Evolutionary conservation across 2,329 filamentous ascomycete genomes (phyloP).

Genomic region (Colletotrichum tropicicola): DNA sequence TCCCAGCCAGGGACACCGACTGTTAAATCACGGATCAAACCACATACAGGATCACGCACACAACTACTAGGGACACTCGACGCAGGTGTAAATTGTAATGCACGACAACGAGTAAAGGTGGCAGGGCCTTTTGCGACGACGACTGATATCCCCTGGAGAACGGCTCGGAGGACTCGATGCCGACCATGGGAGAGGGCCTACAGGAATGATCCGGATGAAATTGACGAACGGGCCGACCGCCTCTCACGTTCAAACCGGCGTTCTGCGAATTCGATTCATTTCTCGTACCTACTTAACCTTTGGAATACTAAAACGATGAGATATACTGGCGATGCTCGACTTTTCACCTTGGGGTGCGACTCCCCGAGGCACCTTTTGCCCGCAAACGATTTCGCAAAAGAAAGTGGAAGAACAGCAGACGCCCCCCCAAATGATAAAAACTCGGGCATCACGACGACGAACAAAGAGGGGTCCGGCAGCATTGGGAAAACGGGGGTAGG

Average conservation of each 20-base stretch:
- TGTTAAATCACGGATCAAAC: constrained; percentile 2
- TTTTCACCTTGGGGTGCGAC: background rate
- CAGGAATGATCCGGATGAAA: too few species aligned
- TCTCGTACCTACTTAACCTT: constrained; percentile 18
- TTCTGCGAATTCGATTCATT: constrained; percentile 26
- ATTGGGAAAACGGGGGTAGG: background rate
- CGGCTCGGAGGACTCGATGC: too few species aligned
- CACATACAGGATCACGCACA: constrained; percentile 5
- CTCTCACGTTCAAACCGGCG: constrained; percentile 17
- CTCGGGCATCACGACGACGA: background rate
- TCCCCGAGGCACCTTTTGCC: background rate
- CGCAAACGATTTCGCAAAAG: background rate
- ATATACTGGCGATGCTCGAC: background rate
- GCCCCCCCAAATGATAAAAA: too few species aligned
- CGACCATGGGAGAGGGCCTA: too few species aligned
- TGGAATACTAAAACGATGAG: background rate
- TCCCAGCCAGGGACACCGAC: constrained; percentile 12
- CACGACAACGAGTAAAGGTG: too few species aligned
- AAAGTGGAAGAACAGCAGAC: background rate
- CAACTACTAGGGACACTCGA: constrained; percentile 7
- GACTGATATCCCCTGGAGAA: background rate
- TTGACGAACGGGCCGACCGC: constrained; percentile 13
- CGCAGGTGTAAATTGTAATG: constrained; percentile 18
- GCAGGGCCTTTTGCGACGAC: too few species aligned
- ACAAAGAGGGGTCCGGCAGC: background rate